Evolutionary conservation across 495 filamentous ascomycete genomes (phyloP).

Genomic region (Daldinia childiae): DNA sequence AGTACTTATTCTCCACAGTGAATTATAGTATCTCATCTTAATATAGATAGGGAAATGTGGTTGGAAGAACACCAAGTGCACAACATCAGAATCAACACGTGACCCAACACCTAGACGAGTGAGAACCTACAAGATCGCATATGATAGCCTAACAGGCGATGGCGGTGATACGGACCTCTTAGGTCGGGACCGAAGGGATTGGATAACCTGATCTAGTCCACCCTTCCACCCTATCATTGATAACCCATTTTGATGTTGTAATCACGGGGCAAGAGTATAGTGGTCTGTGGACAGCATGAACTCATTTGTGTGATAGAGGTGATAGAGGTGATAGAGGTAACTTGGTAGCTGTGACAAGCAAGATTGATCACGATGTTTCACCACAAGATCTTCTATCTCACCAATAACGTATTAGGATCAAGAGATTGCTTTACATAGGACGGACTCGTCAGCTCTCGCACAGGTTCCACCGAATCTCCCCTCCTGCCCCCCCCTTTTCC

Average conservation of each 20-base stretch:
- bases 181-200: conserved; percentile 7
- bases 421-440: background rate
- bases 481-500: background rate
- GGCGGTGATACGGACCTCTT: conserved; percentile 18
- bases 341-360: conserved; percentile 4
- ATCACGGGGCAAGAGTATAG: background rate
- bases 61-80: background rate
- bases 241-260: background rate
- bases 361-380: conserved; percentile 6
- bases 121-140: background rate
- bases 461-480: background rate
- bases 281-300: background rate
- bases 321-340: conserved; percentile 14
- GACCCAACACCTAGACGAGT: background rate
- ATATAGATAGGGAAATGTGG: too few species aligned
- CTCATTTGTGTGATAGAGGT: conserved; percentile 11
- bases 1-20: too few species aligned
- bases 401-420: conserved; percentile 10
- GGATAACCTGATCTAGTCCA: background rate
- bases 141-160: background rate
- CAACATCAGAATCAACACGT: background rate
- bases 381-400: conserved; percentile 25
- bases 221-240: conserved; percentile 9
- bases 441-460: background rate
- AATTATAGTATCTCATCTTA: too few species aligned